Base-by-base conservation (phyloP, 768 basidiomycete species). In the Strobilomyces confusus region DNA sequence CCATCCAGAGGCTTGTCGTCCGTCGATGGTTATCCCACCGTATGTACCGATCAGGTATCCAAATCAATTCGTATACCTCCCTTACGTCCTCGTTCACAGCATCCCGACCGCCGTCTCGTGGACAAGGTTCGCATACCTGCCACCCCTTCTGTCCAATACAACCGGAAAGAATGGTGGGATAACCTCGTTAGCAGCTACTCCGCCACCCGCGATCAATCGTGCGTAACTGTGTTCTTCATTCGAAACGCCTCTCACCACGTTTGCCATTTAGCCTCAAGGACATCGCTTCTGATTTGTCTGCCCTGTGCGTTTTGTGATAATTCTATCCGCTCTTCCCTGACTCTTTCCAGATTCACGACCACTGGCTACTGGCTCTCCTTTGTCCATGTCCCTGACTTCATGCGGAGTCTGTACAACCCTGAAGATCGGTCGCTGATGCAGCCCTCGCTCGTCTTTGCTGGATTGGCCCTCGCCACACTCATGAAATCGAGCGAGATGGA, bases 401-500 rank as follows among this genome's bases (percentile, higher is more conserved):
- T 81, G 55, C 73, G 75, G 47, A 77, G 73, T 51, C 67, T 91
- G 44, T 74, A 69, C 58, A 72, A 78, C 58, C 74, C 80, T 2
- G 75, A 75, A n/a, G 72, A 78, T 26, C 80, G 84, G 14, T 63
- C 74, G 20, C 69, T 68, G 14, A 80, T 89, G 55, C 88, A 89
- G 57, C 88, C 89, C 7, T 77, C 87, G 0, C 80, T 92, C 52
- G 77, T 91, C 43, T 76, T 83, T 29, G 77, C 88, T 2, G 78
- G 77, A 8, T 73, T 91, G 30, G 89, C 89, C 1, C 75, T 91
- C 72, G 80, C 86, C 0, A 82, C 75, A 32, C 74, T 92, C 13
- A 83, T 89, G 78, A 79, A 80, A 57, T 89, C 88, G 1, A 89
- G 87, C 63, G 81, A 84, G 59, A 63, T 80, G 38, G 87, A 85